A percentile compares a stretch with the other conserved stretches of the same genome.
Evolutionary conservation across 768 basidiomycete species (phyloP).

Genomic region (Boletus tomentosulus): DNA sequence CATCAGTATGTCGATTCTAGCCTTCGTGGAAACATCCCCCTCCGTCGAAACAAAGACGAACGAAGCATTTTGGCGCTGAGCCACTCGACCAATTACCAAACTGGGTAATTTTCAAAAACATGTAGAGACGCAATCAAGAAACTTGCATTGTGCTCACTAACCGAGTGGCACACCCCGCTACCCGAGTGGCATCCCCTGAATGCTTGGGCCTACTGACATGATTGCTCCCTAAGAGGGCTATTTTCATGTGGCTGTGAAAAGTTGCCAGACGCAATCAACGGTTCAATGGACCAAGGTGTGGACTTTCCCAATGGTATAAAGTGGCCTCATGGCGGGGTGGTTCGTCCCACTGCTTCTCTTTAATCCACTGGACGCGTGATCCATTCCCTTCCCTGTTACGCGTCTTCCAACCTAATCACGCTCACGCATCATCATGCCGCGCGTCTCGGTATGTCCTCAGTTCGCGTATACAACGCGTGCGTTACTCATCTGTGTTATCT

Average conservation of each 20-base stretch:
- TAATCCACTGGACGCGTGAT: background rate
- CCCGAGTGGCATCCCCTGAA: constrained; percentile 12
- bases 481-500: background rate
- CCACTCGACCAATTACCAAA: background rate
- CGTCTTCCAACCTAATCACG: background rate
- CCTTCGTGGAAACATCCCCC: background rate
- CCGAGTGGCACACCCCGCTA: constrained; percentile 4
- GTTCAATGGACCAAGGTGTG: constrained; percentile 11
- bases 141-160: constrained; percentile 9
- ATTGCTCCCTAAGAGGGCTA: constrained; percentile 23
- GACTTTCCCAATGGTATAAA: constrained; percentile 17
- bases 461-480: background rate
- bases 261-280: constrained; percentile 25
- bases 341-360: constrained; percentile 1
- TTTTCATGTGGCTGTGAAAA: constrained; percentile 15
- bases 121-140: constrained; percentile 23
- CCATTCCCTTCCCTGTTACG: background rate
- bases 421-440: background rate
- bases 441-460: background rate
- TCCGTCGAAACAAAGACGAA: background rate
- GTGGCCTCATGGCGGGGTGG: constrained; percentile 1
- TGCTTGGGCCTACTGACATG: constrained; percentile 10
- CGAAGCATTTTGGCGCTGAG: background rate
- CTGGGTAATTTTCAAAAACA: constrained; percentile 6
- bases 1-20: background rate